phyloP scores from a whole-genome alignment of 108 stramenopile genomes.

The Mayamaea pseudoterrestris region DNA sequence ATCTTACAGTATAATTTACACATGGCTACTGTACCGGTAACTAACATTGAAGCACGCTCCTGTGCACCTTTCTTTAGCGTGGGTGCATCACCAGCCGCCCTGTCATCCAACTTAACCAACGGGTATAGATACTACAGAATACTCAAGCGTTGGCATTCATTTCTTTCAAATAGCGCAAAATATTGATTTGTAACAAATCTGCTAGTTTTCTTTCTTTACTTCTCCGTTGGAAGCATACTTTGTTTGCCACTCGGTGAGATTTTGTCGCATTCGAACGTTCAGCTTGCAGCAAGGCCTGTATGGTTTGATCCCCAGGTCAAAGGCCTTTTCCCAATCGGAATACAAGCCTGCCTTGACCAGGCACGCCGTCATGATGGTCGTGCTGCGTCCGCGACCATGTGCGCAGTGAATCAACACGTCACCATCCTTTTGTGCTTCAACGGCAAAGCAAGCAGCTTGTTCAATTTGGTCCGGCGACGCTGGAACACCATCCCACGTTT shows the following conservation, averaged over 20 bases:
- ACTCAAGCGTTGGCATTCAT: no score
- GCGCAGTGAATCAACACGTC: constrained; percentile 80
- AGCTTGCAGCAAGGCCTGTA: constrained; percentile 69
- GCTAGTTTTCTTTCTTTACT: constrained; percentile 10
- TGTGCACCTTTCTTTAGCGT: no score
- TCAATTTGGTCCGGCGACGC: constrained; percentile 66
- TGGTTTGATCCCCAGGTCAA: constrained; percentile 69
- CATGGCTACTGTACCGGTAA: no score
- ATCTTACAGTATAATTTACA: no score
- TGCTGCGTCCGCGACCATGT: constrained; percentile 69
- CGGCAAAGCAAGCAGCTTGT: constrained; percentile 58
- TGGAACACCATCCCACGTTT: constrained; percentile 84
- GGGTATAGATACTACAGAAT: no score
- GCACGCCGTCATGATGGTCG: constrained; percentile 80
- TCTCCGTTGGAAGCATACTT: constrained; percentile 61
- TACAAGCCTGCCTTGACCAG: constrained; percentile 74
- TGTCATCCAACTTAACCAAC: no score
- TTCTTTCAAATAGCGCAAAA: no score
- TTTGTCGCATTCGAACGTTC: constrained; percentile 68
- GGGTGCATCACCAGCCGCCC: no score
- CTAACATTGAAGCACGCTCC: no score
- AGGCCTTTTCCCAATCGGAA: constrained; percentile 71
- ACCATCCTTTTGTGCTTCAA: constrained; percentile 41
- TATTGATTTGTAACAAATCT: no score
- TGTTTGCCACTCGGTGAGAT: constrained; percentile 63